phyloP scores from a whole-genome alignment of 805 yeast species.

The Cyberlindnera americana region DNA sequence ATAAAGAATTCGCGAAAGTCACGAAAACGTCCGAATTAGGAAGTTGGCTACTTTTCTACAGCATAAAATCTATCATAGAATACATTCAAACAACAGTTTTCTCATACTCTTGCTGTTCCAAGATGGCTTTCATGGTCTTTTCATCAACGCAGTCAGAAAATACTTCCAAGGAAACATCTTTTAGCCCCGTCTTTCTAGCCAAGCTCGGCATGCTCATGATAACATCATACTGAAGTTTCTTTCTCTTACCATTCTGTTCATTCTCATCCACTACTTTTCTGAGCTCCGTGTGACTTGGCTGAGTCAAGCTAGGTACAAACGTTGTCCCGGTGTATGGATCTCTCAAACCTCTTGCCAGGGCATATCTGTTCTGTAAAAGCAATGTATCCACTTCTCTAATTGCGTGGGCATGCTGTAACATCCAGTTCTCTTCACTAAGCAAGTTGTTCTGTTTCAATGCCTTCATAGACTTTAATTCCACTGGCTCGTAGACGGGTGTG shows the following conservation, averaged over 20 bases:
- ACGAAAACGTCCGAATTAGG: neutral
- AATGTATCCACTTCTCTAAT: conserved; percentile 67
- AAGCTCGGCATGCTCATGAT: conserved; percentile 44
- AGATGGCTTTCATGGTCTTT: conserved; percentile 55
- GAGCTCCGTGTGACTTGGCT: conserved; percentile 46
- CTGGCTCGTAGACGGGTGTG: conserved; percentile 20
- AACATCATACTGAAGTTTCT: conserved; percentile 44
- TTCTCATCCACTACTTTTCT: conserved; percentile 27
- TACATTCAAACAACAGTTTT: conserved; percentile 7
- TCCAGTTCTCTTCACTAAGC: conserved; percentile 72
- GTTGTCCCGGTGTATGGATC: conserved; percentile 84
- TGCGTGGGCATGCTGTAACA: conserved; percentile 78
- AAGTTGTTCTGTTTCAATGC: conserved; percentile 17
- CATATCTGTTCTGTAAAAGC: conserved; percentile 53
- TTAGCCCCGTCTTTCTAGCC: conserved; percentile 60
- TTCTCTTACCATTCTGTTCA: conserved; percentile 19
- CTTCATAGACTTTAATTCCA: conserved; percentile 25
- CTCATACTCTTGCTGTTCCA: conserved; percentile 47
- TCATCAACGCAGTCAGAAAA: conserved; percentile 57
- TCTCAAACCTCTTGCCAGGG: conserved; percentile 54
- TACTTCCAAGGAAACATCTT: conserved; percentile 52
- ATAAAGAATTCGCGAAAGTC: neutral
- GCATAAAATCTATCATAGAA: neutral
- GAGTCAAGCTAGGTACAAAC: conserved; percentile 72
- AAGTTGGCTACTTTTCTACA: neutral